Conservation (phyloP, 352 stramenopile genomes). For the Phytopythium delawarense region DNA sequence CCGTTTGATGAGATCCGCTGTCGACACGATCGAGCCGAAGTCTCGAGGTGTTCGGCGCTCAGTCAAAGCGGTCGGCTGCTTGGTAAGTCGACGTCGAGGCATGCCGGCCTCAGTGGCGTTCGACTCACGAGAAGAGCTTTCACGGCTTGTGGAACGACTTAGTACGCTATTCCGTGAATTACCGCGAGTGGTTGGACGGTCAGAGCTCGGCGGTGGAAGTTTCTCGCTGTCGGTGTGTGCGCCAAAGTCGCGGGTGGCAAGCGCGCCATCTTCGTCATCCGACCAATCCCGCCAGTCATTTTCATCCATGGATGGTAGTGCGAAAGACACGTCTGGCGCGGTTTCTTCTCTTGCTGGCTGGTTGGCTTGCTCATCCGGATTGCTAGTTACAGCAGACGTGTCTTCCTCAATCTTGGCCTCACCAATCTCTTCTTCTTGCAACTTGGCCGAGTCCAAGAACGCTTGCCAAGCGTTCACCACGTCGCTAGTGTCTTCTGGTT, state of each 20-base stretch:
- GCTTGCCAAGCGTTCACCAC: conserved; percentile 55
- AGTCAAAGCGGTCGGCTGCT: neutral
- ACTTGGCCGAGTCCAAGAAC: conserved; percentile 43
- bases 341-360: neutral
- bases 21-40: conserved; percentile 10
- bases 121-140: neutral
- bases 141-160: neutral
- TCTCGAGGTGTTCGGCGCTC: neutral
- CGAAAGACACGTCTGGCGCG: neutral
- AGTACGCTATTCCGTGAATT: neutral
- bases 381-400: neutral
- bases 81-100: neutral
- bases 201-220: neutral
- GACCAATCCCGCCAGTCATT: conserved; percentile 32
- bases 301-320: neutral
- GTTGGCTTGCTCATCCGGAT: neutral
- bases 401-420: neutral
- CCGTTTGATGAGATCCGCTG: conserved; percentile 4
- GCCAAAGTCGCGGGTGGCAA: neutral
- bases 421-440: conserved; percentile 6
- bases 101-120: neutral
- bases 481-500: conserved; percentile 54
- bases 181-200: neutral
- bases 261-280: conserved; percentile 11
- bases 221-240: conserved; percentile 1